A percentile compares a stretch with the other conserved stretches of the same genome.
Evolutionary conservation across 2,329 filamentous ascomycete genomes (phyloP).

Genomic region (Venturia asperata): DNA sequence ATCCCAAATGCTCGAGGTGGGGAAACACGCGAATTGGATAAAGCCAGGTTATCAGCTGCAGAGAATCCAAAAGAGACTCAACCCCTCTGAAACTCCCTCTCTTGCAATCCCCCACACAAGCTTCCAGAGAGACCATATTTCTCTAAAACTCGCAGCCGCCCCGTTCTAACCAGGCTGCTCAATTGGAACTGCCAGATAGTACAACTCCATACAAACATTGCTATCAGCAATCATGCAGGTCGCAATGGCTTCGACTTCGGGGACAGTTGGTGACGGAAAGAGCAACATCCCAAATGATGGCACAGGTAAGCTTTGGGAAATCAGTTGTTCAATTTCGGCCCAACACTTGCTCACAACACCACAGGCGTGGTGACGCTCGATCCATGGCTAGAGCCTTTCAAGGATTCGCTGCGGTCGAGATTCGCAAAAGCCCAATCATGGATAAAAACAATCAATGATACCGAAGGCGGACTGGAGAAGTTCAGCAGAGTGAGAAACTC

Average conservation of each 20-base stretch:
- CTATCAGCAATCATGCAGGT: conserved; percentile 8
- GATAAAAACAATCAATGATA: conserved; percentile 75
- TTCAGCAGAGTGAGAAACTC: conserved; percentile 64
- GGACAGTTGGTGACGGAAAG: not conserved
- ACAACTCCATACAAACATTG: not conserved
- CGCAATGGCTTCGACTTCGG: conserved; percentile 9
- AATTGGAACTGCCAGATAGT: too few relatives aligned
- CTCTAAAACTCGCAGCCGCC: not conserved
- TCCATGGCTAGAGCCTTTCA: conserved; percentile 82
- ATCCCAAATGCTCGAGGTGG: not conserved
- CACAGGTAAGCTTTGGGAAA: conserved; percentile 50
- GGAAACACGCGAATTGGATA: not conserved
- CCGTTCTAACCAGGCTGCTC: not conserved
- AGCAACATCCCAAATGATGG: conserved; percentile 58
- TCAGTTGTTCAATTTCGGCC: conserved; percentile 20
- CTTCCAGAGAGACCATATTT: not conserved
- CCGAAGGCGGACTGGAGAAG: conserved; percentile 83
- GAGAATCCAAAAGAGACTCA: not conserved
- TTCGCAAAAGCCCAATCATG: conserved; percentile 75
- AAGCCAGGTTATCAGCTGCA: not conserved
- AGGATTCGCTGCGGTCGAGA: conserved; percentile 65
- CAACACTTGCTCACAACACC: not conserved
- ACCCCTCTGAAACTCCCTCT: not conserved
- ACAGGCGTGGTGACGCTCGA: conserved; percentile 81
- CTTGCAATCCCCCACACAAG: not conserved